These are phyloP conservation scores for Coriaria nepalensis DNA, from an alignment of 306 rosid genomes.

Conservation along the genomic window DNA sequence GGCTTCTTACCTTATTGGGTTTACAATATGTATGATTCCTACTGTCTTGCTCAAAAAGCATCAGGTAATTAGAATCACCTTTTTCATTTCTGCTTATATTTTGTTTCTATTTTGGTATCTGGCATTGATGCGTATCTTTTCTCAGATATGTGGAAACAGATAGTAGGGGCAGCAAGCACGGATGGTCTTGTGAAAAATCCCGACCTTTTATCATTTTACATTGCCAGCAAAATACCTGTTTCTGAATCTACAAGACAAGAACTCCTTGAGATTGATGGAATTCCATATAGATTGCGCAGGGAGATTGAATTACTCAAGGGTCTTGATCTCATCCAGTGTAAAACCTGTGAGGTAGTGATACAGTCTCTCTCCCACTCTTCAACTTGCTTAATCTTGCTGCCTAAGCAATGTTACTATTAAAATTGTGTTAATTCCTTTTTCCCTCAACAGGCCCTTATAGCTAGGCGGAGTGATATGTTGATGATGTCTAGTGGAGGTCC, in stretches of 20 bases:
- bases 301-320: constrained; percentile 83
- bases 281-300: constrained; percentile 78
- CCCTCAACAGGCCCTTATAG: constrained; percentile 45
- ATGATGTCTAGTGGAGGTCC: constrained; percentile 97
- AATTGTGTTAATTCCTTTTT: constrained; percentile 14
- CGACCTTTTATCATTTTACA: constrained; percentile 61
- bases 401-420: too few relatives aligned
- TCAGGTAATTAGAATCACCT: constrained; percentile 44
- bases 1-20: constrained; percentile 86
- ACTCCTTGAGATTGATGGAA: constrained; percentile 81
- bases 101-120: neutral
- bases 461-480: constrained; percentile 83
- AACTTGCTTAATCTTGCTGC: too few relatives aligned
- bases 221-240: constrained; percentile 92
- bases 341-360: constrained; percentile 54
- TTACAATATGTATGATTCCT: constrained; percentile 79
- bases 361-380: too few relatives aligned
- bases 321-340: constrained; percentile 65
- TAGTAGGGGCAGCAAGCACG: constrained; percentile 68
- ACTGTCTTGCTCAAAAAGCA: constrained; percentile 70
- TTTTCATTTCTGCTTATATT: neutral
- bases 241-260: constrained; percentile 94
- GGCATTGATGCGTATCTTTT: constrained; percentile 1
- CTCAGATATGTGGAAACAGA: constrained; percentile 88
- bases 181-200: constrained; percentile 75